Base-by-base conservation (phyloP, 108 stramenopile species). In the Skeletonema tropicum region DNA sequence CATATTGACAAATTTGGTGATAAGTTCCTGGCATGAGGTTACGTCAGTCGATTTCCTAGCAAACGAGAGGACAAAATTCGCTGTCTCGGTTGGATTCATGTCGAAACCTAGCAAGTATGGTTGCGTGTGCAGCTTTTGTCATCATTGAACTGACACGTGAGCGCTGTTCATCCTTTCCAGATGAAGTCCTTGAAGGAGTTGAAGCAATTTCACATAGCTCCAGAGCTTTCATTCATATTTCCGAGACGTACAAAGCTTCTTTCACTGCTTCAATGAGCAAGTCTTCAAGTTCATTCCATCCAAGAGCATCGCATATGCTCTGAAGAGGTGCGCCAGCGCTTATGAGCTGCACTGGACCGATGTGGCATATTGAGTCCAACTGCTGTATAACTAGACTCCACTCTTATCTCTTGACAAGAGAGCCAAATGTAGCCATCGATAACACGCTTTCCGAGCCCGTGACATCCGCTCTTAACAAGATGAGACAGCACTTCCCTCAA, bases 351-450 rank as follows among this genome's bases (percentile, higher is more conserved):
- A 0, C 1, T 35, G 33, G 33, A 35, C 33, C 32, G n/a, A 35
- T 5, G n/a, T 15, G 13, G 13, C 45, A 29, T 29, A 29, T 29
- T 29, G 26, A n/a, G n/a, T n/a, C n/a, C n/a, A n/a, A n/a, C n/a
- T n/a, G n/a, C n/a, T n/a, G n/a, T n/a, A n/a, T 29, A 29, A 29
- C 26, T 29, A 29, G 26, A 29, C 26, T 29, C 45, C 15, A 1
- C 15, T 13, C 11, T 15, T n/a, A 46, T n/a, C 11, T 46, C 15
- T 12, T 60, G 59, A 21, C 59, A 60, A 17, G 30, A 32, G 0
- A 60, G 59, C 59, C 59, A 60, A 10, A 60, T 60, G 19, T 60
- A 60, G 13, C 30, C 59, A 13, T 60, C 32, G 59, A 60, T 29
- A 4, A 21, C 59, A 32, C 59, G 15, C 19, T 60, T 60, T 13